Base-by-base conservation (phyloP, 164 flowering plant species). In the Macadamia integrifolia region DNA sequence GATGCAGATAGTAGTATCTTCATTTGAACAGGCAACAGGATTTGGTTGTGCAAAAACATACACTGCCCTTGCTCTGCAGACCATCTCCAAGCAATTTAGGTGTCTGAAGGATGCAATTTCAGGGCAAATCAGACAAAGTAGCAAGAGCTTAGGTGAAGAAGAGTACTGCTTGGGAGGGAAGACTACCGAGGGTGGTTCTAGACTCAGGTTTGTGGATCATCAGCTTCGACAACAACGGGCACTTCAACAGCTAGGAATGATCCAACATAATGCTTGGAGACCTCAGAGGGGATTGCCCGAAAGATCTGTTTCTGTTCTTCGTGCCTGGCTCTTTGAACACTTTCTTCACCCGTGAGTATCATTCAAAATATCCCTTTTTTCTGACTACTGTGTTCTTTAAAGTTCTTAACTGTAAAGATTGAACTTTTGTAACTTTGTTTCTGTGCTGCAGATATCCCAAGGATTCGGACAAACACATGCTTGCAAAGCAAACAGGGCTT, bases 311-410 rank as follows among this genome's bases (percentile, higher is more conserved):
- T 94, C 99, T 0, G 91, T 92, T 68, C 98, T 94, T 61, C 97
- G 99, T 1, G 97, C 99, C 57, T 94, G 99, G 99, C 95, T 94
- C 68, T 94, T 94, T 60, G 99, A 94, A 61, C 98, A 94, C 85
- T 94, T 94, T 64, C 87, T 94, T 67, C 99, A 94, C 70, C 99
- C 99, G 99, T 94, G 84, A 73, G 91, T 65, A 61, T 28, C 49
- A 9, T 13, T 9, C 52, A 56, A 9, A 46, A 46, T 46, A 3
- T 46, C 50, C 6, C 7, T 11, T 46, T 46, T 11, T 11, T 46
- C 1, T 4, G 12, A 4, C 1, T 3, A 46, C 3, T 46, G 31
- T 46, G 9, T 7, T 57, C 7, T 32, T 49, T 35, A 8, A 8
- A 49, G 53, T 49, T 14, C 11, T 4, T 49, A 3, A 5, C 12